These are phyloP conservation scores for Candida neerlandica DNA, from an alignment of 1,139 yeast species.

Conservation along the genomic window DNA sequence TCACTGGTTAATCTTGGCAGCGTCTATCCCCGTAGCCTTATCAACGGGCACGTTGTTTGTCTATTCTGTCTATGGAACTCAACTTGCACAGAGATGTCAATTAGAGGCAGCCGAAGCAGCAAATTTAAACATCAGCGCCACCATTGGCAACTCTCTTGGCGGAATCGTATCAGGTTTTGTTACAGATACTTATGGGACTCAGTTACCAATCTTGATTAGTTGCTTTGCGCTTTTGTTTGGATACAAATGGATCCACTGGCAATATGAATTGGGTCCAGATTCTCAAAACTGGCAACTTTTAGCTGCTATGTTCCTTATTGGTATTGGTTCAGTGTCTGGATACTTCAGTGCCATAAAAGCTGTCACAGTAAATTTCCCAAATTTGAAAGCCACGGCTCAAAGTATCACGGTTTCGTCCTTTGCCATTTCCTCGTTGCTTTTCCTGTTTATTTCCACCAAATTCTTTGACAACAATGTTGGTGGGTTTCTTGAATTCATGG, in stretches of 20 bases:
- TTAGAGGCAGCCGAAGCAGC: conserved; percentile 32
- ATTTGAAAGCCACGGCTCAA: conserved; percentile 36
- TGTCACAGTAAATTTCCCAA: conserved; percentile 35
- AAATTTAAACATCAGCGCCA: conserved; percentile 32
- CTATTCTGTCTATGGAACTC: conserved; percentile 36
- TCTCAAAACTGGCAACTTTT: conserved; percentile 22
- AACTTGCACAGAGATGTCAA: conserved; percentile 32
- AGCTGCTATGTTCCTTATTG: conserved; percentile 34
- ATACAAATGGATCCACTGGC: conserved; percentile 29
- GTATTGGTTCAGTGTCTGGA: conserved; percentile 37
- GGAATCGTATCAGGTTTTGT: conserved; percentile 34
- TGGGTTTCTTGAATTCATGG: conserved; percentile 27
- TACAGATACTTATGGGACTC: conserved; percentile 38
- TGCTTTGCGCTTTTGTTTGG: conserved; percentile 27
- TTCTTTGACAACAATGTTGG: conserved; percentile 26
- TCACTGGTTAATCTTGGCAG: conserved; percentile 28
- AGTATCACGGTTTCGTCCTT: conserved; percentile 41
- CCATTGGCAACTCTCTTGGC: conserved; percentile 36
- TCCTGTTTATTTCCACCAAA: conserved; percentile 25
- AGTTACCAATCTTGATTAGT: conserved; percentile 34
- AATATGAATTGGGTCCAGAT: conserved; percentile 22
- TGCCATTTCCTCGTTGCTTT: conserved; percentile 38
- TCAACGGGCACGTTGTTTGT: conserved; percentile 39
- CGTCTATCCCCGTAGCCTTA: conserved; percentile 35
- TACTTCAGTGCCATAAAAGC: conserved; percentile 40